phyloP scores from a whole-genome alignment of 371 early-diverging fungal genomes.

The Lichtheimia ramosa region DNA sequence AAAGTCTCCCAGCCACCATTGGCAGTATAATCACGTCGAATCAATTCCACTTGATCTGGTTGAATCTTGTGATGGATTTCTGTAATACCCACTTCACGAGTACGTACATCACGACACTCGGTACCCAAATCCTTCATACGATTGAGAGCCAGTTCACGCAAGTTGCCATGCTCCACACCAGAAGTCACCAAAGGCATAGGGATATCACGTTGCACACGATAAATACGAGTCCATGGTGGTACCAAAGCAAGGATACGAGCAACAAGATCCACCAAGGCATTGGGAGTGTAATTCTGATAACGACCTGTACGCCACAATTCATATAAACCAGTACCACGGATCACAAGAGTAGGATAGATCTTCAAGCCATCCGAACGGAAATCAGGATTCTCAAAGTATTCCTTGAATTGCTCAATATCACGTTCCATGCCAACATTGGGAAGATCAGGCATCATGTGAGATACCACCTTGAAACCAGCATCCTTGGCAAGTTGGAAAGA shows the following conservation, averaged over 20 bases:
- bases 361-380: slow-evolving; percentile 99
- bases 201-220: slow-evolving; percentile 99
- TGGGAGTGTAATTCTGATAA: slow-evolving; percentile 99
- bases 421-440: slow-evolving; percentile 99
- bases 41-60: slow-evolving; percentile 95
- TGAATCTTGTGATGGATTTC: slow-evolving; percentile 97
- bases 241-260: slow-evolving; percentile 97
- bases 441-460: slow-evolving; percentile 99
- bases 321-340: slow-evolving; percentile 99
- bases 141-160: slow-evolving; percentile 96
- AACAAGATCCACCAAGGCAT: slow-evolving; percentile 97
- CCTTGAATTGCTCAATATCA: slow-evolving; percentile 98
- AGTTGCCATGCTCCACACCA: slow-evolving; percentile 99
- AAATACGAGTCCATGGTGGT: slow-evolving; percentile 99
- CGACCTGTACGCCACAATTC: slow-evolving; percentile 99
- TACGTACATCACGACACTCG: slow-evolving; percentile 98
- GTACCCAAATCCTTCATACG: slow-evolving; percentile 98
- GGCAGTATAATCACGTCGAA: slow-evolving; percentile 98
- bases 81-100: slow-evolving; percentile 99
- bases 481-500: slow-evolving; percentile 98
- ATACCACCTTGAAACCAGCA: slow-evolving; percentile 99
- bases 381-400: slow-evolving; percentile 99
- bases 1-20: slow-evolving; percentile 99
- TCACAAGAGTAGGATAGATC: slow-evolving; percentile 99
- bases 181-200: slow-evolving; percentile 99